Conservation (phyloP, 345 rosid genomes). For the Acer yangbiense region DNA sequence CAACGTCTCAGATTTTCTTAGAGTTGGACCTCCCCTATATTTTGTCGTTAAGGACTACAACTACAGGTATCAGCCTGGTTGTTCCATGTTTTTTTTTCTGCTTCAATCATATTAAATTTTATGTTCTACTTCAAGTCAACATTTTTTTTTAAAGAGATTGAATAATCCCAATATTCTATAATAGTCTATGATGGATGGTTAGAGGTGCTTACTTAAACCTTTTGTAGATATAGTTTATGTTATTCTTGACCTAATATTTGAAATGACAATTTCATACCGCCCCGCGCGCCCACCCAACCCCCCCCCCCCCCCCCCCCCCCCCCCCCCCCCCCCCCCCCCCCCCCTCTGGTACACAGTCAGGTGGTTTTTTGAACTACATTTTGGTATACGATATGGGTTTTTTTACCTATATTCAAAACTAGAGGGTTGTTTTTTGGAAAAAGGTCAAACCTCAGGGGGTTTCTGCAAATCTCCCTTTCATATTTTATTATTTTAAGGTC, state of each 20-base stretch:
- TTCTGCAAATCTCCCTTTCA: too few species aligned
- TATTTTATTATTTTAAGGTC: not conserved
- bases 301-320: too few species aligned
- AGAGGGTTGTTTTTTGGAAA: too few species aligned
- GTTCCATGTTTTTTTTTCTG: not conserved
- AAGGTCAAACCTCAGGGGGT: too few species aligned
- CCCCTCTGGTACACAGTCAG: too few species aligned
- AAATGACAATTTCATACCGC: not conserved
- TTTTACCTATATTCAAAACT: too few species aligned
- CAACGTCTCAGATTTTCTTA: constrained; percentile 50
- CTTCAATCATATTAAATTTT: not conserved
- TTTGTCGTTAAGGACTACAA: constrained; percentile 66
- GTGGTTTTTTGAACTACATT: too few species aligned
- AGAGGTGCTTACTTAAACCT: not conserved
- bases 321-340: too few species aligned
- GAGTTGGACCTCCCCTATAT: constrained; percentile 63
- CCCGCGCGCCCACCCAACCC: too few species aligned
- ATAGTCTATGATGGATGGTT: not conserved
- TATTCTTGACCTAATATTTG: not conserved
- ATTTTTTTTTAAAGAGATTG: not conserved
- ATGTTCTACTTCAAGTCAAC: constrained; percentile 3
- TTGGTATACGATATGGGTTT: too few species aligned
- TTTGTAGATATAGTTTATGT: not conserved
- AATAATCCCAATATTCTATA: not conserved
- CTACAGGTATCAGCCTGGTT: constrained; percentile 40